Evolutionary conservation across 2,329 filamentous ascomycete genomes (phyloP), one percentile per base, ranked within the genome.

Genomic region (Xylaria sp.): DNA sequence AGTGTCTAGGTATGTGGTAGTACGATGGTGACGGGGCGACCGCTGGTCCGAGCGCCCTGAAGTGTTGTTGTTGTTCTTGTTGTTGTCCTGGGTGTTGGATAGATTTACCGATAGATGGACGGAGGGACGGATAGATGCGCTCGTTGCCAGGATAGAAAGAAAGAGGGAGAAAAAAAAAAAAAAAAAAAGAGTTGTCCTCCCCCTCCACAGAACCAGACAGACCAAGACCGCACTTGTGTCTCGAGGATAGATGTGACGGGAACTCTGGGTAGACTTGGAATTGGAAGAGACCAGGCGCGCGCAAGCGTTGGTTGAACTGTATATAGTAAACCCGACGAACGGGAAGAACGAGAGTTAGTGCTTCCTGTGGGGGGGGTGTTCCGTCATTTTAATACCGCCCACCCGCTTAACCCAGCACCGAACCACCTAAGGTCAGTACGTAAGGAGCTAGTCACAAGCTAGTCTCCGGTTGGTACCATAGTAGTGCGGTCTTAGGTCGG

Each of bases 311-410:
- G 48, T 53, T 32, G 48, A 57, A 35, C 51, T 63, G 67, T 67
- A 63, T 60, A n/a, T n/a, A n/a, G n/a, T n/a, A 44, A 59, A 62
- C 60, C 68, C 68, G 60, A 65, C 54, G 64, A 61, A 68, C 64
- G 64, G 65, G 60, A 40, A 70, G 68, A 70, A 67, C 68, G 48
- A 65, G 54, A 57, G 21, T 42, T 27, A 42, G 44, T 29, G 60
- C 68, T 40, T 63, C 48, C 47, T 61, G 68, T 64, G 68, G 68
- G 68, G 68, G 68, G 67, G 57, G 65, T 53, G 55, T 65, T 61
- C 50, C 65, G 48, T 62, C 57, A 60, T 42, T 70, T 69, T 70
- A 70, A 70, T 70, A 70, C 65, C 65, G 65, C 65, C 68, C 64
- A 53, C 66, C 63, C 29, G 51, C 58, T 50, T 51, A 63, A 51